Percentiles rank a stretch among this genome's conserved stretches.
Conservation (phyloP, 805 yeast species). For the Saccharomyces jurei region DNA sequence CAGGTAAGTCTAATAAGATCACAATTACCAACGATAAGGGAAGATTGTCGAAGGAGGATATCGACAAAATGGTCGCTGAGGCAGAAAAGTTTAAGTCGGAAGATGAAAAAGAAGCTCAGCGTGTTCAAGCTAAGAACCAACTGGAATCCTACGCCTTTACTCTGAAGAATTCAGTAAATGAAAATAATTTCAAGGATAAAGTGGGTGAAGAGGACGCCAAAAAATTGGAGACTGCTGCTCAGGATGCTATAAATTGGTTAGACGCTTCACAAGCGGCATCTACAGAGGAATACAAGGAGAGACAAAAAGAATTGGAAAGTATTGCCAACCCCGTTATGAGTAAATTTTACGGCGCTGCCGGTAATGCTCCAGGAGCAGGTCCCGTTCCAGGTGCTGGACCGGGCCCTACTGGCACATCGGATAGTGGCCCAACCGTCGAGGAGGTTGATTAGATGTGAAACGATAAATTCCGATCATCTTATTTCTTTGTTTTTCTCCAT, state of each 20-base stretch:
- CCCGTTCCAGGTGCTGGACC: slow-evolving; percentile 37
- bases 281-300: slow-evolving; percentile 83
- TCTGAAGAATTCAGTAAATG: slow-evolving; percentile 72
- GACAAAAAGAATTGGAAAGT: slow-evolving; percentile 92
- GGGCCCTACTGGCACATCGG: slow-evolving; percentile 47
- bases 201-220: slow-evolving; percentile 62
- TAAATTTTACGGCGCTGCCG: slow-evolving; percentile 93
- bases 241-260: slow-evolving; percentile 84
- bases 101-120: slow-evolving; percentile 88
- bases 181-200: slow-evolving; percentile 73
- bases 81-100: slow-evolving; percentile 97
- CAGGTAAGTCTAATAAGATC: slow-evolving; percentile 94
- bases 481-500: background rate
- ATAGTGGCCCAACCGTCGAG: slow-evolving; percentile 66
- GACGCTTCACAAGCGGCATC: slow-evolving; percentile 89
- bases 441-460: slow-evolving; percentile 50
- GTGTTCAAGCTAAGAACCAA: slow-evolving; percentile 90
- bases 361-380: slow-evolving; percentile 64
- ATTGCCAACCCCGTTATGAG: slow-evolving; percentile 95
- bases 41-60: slow-evolving; percentile 94
- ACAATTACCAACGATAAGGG: slow-evolving; percentile 98
- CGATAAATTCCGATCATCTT: background rate
- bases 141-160: slow-evolving; percentile 94
- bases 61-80: slow-evolving; percentile 94
- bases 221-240: slow-evolving; percentile 68